Evolutionary conservation across 169 alveolate genomes (phyloP).

Genomic region (Plasmodium vivax): DNA sequence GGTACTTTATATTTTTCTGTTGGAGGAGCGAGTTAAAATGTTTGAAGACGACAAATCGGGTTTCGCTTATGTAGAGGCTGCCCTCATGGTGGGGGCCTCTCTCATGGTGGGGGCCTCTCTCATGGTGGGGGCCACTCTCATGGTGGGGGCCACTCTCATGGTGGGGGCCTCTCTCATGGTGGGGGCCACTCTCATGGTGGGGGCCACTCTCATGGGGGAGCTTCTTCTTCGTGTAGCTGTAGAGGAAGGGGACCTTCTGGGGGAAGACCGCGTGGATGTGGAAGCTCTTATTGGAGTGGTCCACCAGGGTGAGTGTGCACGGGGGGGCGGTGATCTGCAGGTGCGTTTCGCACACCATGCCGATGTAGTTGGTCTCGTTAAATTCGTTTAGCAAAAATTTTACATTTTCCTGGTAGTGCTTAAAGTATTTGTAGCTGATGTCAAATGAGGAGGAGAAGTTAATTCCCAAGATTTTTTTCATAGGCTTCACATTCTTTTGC

Average conservation of each 20-base stretch:
- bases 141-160: no score
- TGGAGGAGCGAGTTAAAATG: not conserved
- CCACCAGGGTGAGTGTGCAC: not conserved
- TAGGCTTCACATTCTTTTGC: not conserved
- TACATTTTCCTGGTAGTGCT: constrained; percentile 2
- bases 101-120: no score
- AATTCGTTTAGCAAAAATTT: constrained; percentile 29
- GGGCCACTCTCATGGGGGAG: not conserved
- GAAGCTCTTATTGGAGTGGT: not conserved
- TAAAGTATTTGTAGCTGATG: constrained; percentile 27
- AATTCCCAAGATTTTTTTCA: constrained; percentile 19
- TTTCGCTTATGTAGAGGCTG: not conserved
- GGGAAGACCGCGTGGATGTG: not conserved
- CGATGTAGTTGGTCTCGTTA: constrained; percentile 32
- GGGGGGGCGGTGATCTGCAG: not conserved
- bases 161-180: no score
- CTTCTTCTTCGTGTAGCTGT: not conserved
- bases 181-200: no score
- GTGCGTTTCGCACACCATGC: constrained; percentile 41
- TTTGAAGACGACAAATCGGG: constrained; percentile 27
- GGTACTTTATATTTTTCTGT: constrained; percentile 10
- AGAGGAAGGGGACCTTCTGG: not conserved
- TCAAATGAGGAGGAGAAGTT: constrained; percentile 30
- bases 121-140: no score
- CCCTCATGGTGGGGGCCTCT: no score